Percentiles rank a stretch among this genome's conserved stretches.
These are phyloP conservation scores for Echinosophora koreensis DNA, from an alignment of 306 rosid genomes.

Conservation along the genomic window DNA sequence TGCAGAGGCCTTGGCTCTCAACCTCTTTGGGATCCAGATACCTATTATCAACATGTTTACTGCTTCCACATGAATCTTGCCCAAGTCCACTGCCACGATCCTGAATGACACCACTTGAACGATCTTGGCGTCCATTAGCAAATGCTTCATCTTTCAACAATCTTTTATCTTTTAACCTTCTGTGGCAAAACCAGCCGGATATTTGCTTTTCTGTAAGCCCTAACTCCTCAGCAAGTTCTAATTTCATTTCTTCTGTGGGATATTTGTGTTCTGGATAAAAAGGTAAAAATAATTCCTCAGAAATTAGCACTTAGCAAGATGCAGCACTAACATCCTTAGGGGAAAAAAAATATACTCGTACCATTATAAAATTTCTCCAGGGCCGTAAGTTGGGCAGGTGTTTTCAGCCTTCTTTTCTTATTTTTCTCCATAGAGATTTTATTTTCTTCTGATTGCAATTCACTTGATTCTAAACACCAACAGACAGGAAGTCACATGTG, in stretches of 20 bases:
- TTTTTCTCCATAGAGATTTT: conserved; percentile 70
- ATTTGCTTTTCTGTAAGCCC: conserved; percentile 92
- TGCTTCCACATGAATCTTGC: conserved; percentile 99
- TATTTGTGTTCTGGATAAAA: conserved; percentile 80
- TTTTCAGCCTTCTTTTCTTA: conserved; percentile 85
- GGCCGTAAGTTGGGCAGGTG: conserved; percentile 81
- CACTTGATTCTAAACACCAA: conserved; percentile 68
- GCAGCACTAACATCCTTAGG: conserved; percentile 36
- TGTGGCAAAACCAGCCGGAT: conserved; percentile 99
- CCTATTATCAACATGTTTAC: conserved; percentile 84
- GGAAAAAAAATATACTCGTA: conserved; percentile 50
- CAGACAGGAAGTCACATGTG: conserved; percentile 18
- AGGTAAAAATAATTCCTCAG: conserved; percentile 30
- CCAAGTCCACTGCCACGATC: conserved; percentile 95
- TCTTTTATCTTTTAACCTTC: conserved; percentile 93
- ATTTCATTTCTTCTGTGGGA: conserved; percentile 91
- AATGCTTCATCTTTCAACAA: conserved; percentile 65
- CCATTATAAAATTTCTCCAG: conserved; percentile 91
- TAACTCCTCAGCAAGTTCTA: conserved; percentile 72
- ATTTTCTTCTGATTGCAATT: conserved; percentile 78
- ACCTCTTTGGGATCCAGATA: conserved; percentile 89
- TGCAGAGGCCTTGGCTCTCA: conserved; percentile 80
- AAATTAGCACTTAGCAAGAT: conserved; percentile 32
- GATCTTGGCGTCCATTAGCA: conserved; percentile 89
- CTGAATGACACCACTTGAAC: conserved; percentile 86